Evolutionary conservation across 31 red algal species (phyloP).

Genomic region (Asparagopsis taxiformis): DNA sequence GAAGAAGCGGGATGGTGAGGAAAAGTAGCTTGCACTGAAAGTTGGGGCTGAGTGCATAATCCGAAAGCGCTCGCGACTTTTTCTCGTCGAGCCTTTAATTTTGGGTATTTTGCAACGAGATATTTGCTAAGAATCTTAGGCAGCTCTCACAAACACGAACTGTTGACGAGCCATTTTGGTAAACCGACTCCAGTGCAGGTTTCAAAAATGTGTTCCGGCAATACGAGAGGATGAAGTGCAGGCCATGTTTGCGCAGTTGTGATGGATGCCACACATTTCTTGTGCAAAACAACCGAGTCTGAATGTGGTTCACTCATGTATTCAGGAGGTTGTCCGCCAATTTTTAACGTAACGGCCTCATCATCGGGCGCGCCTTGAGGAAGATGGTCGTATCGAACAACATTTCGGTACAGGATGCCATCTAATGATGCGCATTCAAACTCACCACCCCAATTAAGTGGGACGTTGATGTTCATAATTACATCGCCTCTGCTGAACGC

Average conservation of each 20-base stretch:
- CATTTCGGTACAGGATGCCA: slow-evolving; percentile 79
- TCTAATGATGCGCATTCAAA: slow-evolving; percentile 63
- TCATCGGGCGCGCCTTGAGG: slow-evolving; percentile 10
- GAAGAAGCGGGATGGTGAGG: too few relatives aligned
- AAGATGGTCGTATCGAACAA: slow-evolving; percentile 41
- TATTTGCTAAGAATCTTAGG: too few relatives aligned
- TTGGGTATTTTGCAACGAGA: too few relatives aligned
- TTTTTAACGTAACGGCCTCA: slow-evolving; percentile 33
- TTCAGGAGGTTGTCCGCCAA: slow-evolving; percentile 26
- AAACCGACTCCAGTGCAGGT: slow-evolving; percentile 1
- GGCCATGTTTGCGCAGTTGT: slow-evolving; percentile 80
- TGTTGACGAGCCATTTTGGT: too few relatives aligned
- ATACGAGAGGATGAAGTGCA: slow-evolving; percentile 57
- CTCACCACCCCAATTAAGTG: slow-evolving; percentile 63
- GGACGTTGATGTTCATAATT: slow-evolving; percentile 86
- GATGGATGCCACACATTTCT: slow-evolving; percentile 36
- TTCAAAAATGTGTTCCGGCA: slow-evolving; percentile 14
- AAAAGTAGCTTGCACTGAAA: too few relatives aligned
- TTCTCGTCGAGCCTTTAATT: too few relatives aligned
- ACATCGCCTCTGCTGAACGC: slow-evolving; percentile 80
- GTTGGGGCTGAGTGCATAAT: too few relatives aligned
- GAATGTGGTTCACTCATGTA: slow-evolving; percentile 32
- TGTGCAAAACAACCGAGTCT: slow-evolving; percentile 52
- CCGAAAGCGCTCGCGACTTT: too few relatives aligned
- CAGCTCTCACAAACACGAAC: too few relatives aligned